Evolutionary conservation across 1,284 basidiomycete species (phyloP), one percentile per base, ranked within the genome.

Genomic region (Bjerkandera adusta): DNA sequence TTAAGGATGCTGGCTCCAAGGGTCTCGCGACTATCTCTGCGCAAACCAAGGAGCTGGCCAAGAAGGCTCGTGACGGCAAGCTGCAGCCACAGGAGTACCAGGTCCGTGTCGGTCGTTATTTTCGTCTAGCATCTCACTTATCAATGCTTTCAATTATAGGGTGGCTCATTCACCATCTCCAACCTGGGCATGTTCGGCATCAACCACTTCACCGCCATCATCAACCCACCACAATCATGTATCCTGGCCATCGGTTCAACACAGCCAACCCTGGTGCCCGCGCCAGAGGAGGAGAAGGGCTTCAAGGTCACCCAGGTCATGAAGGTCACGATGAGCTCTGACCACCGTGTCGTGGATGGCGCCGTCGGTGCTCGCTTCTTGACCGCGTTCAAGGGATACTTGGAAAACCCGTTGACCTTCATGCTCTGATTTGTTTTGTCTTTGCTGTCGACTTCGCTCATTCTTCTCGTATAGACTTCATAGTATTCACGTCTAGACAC

Each of bases 161-260:
- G 97, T 54, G 97, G 97, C 47, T 90, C 93, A 10, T 99, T 99
- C 76, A 99, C 97, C 46, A 93, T 99, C 67, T 99, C 97, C 57
- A 99, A 99, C 75, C 80, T 99, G 57, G 97, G 97, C 71, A 99
- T 99, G 97, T 97, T 81, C 64, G 96, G 92, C 58, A 81, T 96
- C 60, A 83, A 84, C 48, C 85, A 97, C 71, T 99, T 99, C 70
- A 98, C 95, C 16, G 97, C 97, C 42, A 99, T 99, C 73, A 97
- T 99, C 81, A 99, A 99, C 80, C 84, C 91, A 15, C 97, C 97
- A 29, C 97, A 99, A 71, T 91, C 91, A 52, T 97, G 94, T 70
- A 99, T 99, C 64, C 85, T 99, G 49, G 97, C 97, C 46, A 83
- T 99, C 56, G 95, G 97, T 35, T 79, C 85, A 21, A 94, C 93